Evolutionary conservation across 2,329 filamentous ascomycete genomes (phyloP).

Genomic region (Exutisphaerella laricina): DNA sequence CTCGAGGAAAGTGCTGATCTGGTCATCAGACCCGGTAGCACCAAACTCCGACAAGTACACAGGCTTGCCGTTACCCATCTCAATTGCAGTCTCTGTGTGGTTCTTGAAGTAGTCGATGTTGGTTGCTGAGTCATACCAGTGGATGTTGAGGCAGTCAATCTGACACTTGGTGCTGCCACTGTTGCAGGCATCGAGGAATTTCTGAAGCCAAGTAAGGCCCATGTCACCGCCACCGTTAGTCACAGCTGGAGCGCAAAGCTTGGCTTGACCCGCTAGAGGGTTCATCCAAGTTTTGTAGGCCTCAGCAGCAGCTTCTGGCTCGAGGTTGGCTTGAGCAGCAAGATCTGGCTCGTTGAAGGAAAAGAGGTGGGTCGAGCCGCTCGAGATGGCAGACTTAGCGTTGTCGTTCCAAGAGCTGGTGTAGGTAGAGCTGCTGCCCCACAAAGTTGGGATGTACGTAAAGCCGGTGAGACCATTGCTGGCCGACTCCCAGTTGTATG

Average conservation of each 20-base stretch:
- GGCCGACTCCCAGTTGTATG: constrained; percentile 62
- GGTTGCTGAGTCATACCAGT: constrained; percentile 56
- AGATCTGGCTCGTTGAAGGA: constrained; percentile 70
- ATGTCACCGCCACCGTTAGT: constrained; percentile 50
- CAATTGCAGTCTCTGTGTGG: constrained; percentile 45
- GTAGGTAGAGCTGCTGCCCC: constrained; percentile 42
- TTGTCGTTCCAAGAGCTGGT: constrained; percentile 48
- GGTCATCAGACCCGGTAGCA: constrained; percentile 42
- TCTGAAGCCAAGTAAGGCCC: constrained; percentile 53
- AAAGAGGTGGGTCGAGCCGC: constrained; percentile 54
- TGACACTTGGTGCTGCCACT: constrained; percentile 10
- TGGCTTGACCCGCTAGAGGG: constrained; percentile 49
- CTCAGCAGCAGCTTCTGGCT: constrained; percentile 47
- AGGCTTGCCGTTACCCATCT: constrained; percentile 33
- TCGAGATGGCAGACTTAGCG: constrained; percentile 48
- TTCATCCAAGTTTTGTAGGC: constrained; percentile 53
- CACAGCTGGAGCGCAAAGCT: constrained; percentile 56
- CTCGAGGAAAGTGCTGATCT: constrained; percentile 46
- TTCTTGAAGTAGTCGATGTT: constrained; percentile 49
- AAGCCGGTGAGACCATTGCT: constrained; percentile 41
- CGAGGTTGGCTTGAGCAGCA: constrained; percentile 53
- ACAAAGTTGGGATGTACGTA: constrained; percentile 62
- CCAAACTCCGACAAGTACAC: constrained; percentile 64
- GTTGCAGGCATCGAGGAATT: constrained; percentile 50
- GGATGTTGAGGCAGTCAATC: constrained; percentile 56